These are phyloP conservation scores for Globisporangium rhizosaccharum DNA, from an alignment of 352 stramenopile species.

Conservation along the genomic window DNA sequence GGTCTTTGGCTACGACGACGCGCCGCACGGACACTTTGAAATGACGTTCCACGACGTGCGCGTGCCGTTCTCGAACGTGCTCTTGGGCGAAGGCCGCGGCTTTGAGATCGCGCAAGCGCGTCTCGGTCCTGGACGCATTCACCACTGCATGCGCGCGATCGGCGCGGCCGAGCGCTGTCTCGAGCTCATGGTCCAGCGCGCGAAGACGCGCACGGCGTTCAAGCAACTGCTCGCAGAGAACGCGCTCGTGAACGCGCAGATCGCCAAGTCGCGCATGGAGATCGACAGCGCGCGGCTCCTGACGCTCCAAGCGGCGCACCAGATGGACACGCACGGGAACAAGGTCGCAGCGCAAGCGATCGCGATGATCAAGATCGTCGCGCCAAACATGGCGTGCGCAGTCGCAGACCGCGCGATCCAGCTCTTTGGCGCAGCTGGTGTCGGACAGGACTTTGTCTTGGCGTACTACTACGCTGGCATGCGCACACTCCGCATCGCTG, in stretches of 20 bases:
- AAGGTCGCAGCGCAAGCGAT: conserved; percentile 90
- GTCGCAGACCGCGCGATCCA: conserved; percentile 92
- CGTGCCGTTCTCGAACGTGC: conserved; percentile 87
- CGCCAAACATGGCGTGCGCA: conserved; percentile 84
- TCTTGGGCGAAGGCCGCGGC: conserved; percentile 76
- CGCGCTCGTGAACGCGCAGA: conserved; percentile 69
- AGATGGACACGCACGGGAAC: conserved; percentile 83
- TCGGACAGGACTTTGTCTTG: conserved; percentile 93
- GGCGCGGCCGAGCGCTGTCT: conserved; percentile 87
- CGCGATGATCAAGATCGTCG: conserved; percentile 95
- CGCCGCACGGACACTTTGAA: conserved; percentile 92
- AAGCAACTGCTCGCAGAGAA: conserved; percentile 90
- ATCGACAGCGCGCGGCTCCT: conserved; percentile 83
- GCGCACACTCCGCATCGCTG: conserved; percentile 92
- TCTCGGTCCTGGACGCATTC: conserved; percentile 94
- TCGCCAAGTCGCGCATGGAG: conserved; percentile 78
- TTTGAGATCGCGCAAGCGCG: conserved; percentile 90
- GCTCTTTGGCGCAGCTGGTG: conserved; percentile 66
- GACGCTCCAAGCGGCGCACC: conserved; percentile 87
- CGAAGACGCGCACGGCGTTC: conserved; percentile 93
- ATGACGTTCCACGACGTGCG: conserved; percentile 94
- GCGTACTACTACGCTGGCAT: conserved; percentile 88
- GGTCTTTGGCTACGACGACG: conserved; percentile 97
- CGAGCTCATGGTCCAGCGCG: conserved; percentile 81
- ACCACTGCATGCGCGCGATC: conserved; percentile 98